phyloP scores from a whole-genome alignment of 306 rosid genomes.

The Corylus avellana region DNA sequence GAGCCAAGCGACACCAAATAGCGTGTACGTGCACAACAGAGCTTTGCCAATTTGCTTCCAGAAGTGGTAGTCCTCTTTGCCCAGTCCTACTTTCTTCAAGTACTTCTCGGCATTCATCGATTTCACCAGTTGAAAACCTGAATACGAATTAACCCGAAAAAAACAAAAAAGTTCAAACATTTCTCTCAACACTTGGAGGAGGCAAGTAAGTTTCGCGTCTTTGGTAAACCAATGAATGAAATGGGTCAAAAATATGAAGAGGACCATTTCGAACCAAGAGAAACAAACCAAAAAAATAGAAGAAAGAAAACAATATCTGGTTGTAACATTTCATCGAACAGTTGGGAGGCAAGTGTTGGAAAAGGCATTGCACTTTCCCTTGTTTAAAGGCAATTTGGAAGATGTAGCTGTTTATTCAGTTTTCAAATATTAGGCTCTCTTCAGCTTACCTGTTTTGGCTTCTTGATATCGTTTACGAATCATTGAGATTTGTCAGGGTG shows the following conservation, averaged over 20 bases:
- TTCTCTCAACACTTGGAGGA: not conserved
- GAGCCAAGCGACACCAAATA: conserved; percentile 67
- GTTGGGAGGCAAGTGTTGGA: not conserved
- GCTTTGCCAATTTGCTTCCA: conserved; percentile 73
- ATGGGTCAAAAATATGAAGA: not conserved
- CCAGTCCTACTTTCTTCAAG: conserved; percentile 64
- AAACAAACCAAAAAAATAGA: not conserved
- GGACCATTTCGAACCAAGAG: not conserved
- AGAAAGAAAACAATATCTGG: not conserved
- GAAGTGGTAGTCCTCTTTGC: conserved; percentile 63
- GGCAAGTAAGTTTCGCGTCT: not conserved
- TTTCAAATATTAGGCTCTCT: not conserved
- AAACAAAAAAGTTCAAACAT: not conserved
- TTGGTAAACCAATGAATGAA: not conserved
- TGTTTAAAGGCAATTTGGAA: not conserved
- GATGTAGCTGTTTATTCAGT: not conserved
- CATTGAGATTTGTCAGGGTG: conserved; percentile 35
- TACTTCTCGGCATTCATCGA: conserved; percentile 49
- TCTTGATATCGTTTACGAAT: conserved; percentile 57
- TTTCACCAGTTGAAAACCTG: conserved; percentile 58
- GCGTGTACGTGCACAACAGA: conserved; percentile 57
- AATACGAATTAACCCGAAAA: not conserved
- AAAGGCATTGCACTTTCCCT: not conserved
- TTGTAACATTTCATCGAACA: conserved; percentile 27
- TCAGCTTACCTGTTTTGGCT: conserved; percentile 54